Evolutionary conservation across 257 asterid species (phyloP).

Genomic region (Solanum paucissectum): DNA sequence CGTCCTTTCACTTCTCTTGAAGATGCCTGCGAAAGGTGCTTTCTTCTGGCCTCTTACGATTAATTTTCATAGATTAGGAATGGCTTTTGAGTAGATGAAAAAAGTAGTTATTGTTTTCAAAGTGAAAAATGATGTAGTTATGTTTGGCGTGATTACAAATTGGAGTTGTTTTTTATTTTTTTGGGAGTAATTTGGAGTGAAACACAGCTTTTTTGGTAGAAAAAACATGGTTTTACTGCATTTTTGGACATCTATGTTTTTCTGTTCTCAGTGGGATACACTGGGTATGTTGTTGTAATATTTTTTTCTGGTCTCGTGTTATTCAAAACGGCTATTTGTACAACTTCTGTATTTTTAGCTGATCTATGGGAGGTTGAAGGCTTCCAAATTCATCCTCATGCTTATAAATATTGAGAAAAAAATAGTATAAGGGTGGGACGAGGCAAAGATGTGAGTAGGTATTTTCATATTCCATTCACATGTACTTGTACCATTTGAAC

Average conservation of each 20-base stretch:
- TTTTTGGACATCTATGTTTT: not conserved
- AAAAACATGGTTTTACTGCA: not conserved
- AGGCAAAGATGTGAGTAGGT: not conserved
- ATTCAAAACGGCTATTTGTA: not conserved
- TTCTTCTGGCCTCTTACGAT: not conserved
- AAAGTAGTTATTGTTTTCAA: not conserved
- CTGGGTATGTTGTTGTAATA: not conserved
- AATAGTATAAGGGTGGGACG: not conserved
- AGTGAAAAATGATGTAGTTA: not conserved
- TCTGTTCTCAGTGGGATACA: not conserved
- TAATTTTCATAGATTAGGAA: not conserved
- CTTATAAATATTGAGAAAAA: not conserved
- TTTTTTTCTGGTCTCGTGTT: not conserved
- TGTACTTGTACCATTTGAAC: not conserved
- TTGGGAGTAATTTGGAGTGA: not conserved
- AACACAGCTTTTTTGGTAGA: not conserved
- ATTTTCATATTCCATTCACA: not conserved
- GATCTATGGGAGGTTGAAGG: not conserved
- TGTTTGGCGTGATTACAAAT: not conserved
- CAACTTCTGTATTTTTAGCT: not conserved
- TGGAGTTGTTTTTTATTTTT: not conserved
- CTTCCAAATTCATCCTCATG: not conserved
- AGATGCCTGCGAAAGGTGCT: constrained; percentile 88
- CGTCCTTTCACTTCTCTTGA: constrained; percentile 86
- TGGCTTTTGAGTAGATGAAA: not conserved